Conservation (phyloP, 768 basidiomycete genomes). For the Pisolithus microcarpus region DNA sequence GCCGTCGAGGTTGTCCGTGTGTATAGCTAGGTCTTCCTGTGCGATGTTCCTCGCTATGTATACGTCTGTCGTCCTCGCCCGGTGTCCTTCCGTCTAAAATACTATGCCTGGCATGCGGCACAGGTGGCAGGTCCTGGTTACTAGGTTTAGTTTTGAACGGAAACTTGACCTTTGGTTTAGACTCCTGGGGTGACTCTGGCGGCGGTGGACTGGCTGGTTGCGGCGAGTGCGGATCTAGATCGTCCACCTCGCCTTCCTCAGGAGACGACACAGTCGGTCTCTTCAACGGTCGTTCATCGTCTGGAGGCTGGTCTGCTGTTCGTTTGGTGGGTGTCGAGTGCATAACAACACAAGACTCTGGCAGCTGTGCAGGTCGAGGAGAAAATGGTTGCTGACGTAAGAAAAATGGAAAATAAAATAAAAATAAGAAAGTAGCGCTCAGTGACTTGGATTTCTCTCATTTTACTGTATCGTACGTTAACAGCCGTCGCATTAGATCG, state of each 20-base stretch:
- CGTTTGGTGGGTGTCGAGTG: slow-evolving; percentile 41
- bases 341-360: slow-evolving; percentile 1
- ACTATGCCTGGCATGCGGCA: slow-evolving; percentile 18
- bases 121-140: slow-evolving; percentile 26
- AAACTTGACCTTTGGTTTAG: slow-evolving; percentile 51
- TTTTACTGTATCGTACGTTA: too few species aligned
- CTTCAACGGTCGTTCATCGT: slow-evolving; percentile 45
- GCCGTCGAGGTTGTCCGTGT: slow-evolving; percentile 5
- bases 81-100: slow-evolving; percentile 10
- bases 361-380: not conserved
- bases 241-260: slow-evolving; percentile 80
- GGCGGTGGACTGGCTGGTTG: slow-evolving; percentile 17
- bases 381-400: slow-evolving; percentile 9
- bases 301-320: slow-evolving; percentile 47
- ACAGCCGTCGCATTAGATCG: too few species aligned
- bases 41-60: slow-evolving; percentile 32
- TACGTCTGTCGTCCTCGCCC: slow-evolving; percentile 39
- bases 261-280: slow-evolving; percentile 54
- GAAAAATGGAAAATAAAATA: too few species aligned
- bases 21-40: slow-evolving; percentile 16
- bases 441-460: too few species aligned
- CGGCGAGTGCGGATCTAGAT: slow-evolving; percentile 27
- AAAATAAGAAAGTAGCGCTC: too few species aligned
- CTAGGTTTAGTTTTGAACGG: slow-evolving; percentile 58
- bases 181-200: slow-evolving; percentile 32